Conservation (phyloP, 768 basidiomycete genomes). For the Psilocybe cubensis region DNA sequence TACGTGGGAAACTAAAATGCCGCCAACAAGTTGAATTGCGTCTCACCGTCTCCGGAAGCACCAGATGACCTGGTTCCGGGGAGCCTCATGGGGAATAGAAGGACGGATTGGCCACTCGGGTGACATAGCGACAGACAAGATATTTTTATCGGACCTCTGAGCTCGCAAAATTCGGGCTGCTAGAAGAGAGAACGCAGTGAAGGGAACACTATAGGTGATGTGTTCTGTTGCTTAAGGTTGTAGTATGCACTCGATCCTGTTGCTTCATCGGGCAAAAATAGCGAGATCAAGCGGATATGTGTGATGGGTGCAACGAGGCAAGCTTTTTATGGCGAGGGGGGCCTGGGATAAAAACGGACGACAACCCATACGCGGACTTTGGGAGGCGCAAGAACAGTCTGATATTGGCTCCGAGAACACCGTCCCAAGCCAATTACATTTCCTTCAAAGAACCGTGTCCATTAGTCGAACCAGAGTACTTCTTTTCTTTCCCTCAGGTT, state of each 20-base stretch:
- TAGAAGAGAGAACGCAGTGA: neutral
- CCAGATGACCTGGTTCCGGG: conserved; percentile 4
- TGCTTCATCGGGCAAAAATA: conserved; percentile 4
- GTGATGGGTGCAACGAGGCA: conserved; percentile 2
- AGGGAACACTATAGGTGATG: neutral
- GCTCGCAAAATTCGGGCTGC: neutral
- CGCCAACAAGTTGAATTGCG: neutral
- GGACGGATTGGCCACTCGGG: neutral
- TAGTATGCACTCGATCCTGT: conserved; percentile 4
- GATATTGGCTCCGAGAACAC: conserved; percentile 18
- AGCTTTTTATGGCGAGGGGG: conserved; percentile 11
- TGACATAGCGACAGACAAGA: neutral
- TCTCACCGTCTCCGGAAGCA: neutral
- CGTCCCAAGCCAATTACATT: conserved; percentile 14
- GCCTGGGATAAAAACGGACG: conserved; percentile 12
- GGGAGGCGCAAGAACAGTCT: conserved; percentile 12
- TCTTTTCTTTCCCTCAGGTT: conserved; percentile 8
- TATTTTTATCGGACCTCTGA: neutral
- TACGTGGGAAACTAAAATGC: conserved; percentile 10
- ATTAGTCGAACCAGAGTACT: conserved; percentile 11
- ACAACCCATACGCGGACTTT: conserved; percentile 17
- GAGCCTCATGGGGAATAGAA: neutral
- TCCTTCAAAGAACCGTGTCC: conserved; percentile 11
- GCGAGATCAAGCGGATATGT: conserved; percentile 9
- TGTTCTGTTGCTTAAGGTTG: conserved; percentile 9